Base-by-base conservation (phyloP, 1,284 basidiomycete genomes). In the Naganishia albida region DNA sequence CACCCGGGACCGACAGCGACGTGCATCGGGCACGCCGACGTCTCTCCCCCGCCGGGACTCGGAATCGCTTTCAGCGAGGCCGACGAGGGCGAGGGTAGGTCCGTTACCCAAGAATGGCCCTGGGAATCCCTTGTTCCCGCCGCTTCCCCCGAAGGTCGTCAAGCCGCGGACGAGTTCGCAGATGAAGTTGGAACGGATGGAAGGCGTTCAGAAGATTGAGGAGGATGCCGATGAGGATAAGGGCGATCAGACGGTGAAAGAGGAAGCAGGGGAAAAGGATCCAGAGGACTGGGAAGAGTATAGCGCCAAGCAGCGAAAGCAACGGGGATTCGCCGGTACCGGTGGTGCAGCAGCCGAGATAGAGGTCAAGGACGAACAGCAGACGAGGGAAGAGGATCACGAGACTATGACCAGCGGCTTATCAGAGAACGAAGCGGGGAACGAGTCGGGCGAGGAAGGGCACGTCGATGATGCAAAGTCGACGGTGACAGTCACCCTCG, bases 111-210 rank as follows among this genome's bases (percentile, higher is more conserved):
- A 73, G 25, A 65, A 71, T 10, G 77, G 77, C 16, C 78, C 78
- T 8, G 70, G 76, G 10, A 78, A 78, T 66, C 78, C 78, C 10
- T 73, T 77, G 34, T 70, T 79, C 13, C 78, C 78, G 26, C 78
- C 78, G 4, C 74, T 77, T 66, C 73, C 71, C 52, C 70, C 73
- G 10, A 76, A 74, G 60, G 68, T 43, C 6, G 40, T 62, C 7
- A 53, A 65, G 52, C 62, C 53, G 39, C 34, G 49, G 13, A 18
- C 59, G 48, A 18, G 65, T 69, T 7, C 57, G 56, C 30, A 72
- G 70, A 64, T 67, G 66, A 28, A 49, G 20, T 15, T 57, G 51
- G 50, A 59, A 23, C 40, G 62, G 30, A 64, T 60, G 64, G 40
- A 65, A n/a, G 12, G 42, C 16, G 8, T 12, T 26, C 16, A 56